A percentile compares a stretch with the other conserved stretches of the same genome.
phyloP scores from a whole-genome alignment of 2,329 filamentous ascomycete species.

The Cadophora gregata region DNA sequence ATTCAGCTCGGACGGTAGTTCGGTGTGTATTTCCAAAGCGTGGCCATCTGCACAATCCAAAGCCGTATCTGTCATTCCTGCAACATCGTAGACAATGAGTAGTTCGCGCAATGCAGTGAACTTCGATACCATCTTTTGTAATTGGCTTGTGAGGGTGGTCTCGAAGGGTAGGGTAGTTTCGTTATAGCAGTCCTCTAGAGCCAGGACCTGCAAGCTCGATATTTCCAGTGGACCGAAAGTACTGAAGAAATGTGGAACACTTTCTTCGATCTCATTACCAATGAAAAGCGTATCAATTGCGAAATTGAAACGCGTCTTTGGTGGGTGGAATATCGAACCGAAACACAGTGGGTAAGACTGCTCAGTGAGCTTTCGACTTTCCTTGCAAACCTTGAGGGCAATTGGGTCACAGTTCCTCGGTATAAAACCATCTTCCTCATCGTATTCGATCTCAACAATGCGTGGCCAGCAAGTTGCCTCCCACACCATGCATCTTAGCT shows the following conservation, averaged over 20 bases:
- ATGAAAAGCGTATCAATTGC: constrained; percentile 32
- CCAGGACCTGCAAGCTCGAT: constrained; percentile 25
- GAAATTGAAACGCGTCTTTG: constrained; percentile 33
- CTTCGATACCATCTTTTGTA: constrained; percentile 13
- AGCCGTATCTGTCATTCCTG: constrained; percentile 2
- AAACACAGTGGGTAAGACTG: constrained; percentile 32
- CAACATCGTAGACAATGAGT: constrained; percentile 25
- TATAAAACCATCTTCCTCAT: constrained; percentile 23
- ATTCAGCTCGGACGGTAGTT: constrained; percentile 21
- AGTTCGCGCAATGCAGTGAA: constrained; percentile 23
- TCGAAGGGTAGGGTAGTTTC: neutral
- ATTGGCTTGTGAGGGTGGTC: neutral
- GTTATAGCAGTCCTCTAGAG: constrained; percentile 22
- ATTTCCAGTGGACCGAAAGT: constrained; percentile 28
- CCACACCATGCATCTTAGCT: constrained; percentile 33
- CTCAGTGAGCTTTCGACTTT: constrained; percentile 28
- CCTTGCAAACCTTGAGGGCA: constrained; percentile 28
- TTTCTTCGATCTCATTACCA: constrained; percentile 19
- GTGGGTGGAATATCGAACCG: constrained; percentile 26
- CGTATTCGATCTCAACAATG: constrained; percentile 25
- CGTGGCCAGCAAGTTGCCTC: constrained; percentile 27
- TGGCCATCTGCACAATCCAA: constrained; percentile 23
- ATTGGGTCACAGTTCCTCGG: constrained; percentile 12
- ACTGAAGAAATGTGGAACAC: constrained; percentile 30
- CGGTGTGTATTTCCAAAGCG: constrained; percentile 17